A percentile compares a stretch with the other conserved stretches of the same genome.
phyloP scores from a whole-genome alignment of 495 filamentous ascomycete species.

The Jackrogersella multiformis region DNA sequence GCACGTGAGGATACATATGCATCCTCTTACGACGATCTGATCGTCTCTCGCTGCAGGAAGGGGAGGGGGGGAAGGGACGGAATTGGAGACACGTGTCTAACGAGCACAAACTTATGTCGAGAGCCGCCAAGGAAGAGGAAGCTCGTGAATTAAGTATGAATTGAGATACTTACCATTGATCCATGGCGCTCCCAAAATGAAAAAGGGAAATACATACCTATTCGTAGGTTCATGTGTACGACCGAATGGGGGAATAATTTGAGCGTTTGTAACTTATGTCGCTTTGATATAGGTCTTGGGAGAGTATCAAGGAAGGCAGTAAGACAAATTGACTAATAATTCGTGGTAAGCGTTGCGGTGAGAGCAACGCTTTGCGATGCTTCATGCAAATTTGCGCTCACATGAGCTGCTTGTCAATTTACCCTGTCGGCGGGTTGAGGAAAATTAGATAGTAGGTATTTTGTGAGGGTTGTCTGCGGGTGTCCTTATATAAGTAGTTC shows the following conservation, averaged over 20 bases:
- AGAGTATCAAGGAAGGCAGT: slow-evolving; percentile 1
- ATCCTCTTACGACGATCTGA: slow-evolving; percentile 1
- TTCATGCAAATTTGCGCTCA: background rate
- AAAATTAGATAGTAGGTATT: background rate
- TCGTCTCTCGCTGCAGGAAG: slow-evolving; percentile 31
- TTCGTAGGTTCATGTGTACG: no score
- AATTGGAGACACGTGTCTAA: slow-evolving; percentile 4
- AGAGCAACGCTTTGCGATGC: slow-evolving; percentile 1
- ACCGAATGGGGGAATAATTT: background rate
- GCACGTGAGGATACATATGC: slow-evolving; percentile 5
- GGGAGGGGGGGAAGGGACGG: background rate
- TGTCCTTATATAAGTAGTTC: no score
- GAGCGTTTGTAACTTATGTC: background rate
- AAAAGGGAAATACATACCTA: background rate
- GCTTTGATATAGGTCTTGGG: slow-evolving; percentile 1
- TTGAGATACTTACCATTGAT: slow-evolving; percentile 1
- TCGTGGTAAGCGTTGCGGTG: slow-evolving; percentile 31
- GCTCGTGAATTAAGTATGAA: background rate
- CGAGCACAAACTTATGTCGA: background rate
- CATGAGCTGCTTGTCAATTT: background rate
- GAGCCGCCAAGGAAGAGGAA: slow-evolving; percentile 5
- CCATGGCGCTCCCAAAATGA: no score
- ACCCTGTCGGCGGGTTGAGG: background rate
- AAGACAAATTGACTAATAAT: slow-evolving; percentile 12
- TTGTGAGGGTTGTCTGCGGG: background rate